Base-by-base conservation (phyloP, 306 rosid species). In the Vachellia pachyceras region DNA sequence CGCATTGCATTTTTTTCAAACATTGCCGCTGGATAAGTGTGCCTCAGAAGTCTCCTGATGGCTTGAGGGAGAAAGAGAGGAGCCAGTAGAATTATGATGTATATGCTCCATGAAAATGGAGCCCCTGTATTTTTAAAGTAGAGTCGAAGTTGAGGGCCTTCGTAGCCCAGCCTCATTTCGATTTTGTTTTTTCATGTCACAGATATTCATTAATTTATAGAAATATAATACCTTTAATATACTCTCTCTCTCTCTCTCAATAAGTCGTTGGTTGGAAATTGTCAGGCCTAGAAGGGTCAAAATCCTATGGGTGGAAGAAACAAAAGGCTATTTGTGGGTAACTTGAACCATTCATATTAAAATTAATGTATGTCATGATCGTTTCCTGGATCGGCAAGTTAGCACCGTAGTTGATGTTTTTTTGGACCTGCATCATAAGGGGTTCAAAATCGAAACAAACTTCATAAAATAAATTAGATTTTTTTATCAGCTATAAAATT, bases 1-100 rank as follows among this genome's bases (percentile, higher is more conserved):
- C 85, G 90, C 90, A 50, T 80, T 65, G 50, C 78, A 58, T 84
- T 88, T 89, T 88, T 87, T 86, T 84, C 25, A 5, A 18, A 79
- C 84, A 78, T 55, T 79, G 94, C 92, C 80, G 89, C 90, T 85
- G 75, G 77, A 57, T 49, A 52, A 41, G 78, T 36, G 73, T n/a
- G n/a, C 83, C 81, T 29, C 74, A 76, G 60, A 66, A 40, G 83
- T 77, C 11, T 67, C 67, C 69, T 73, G 71, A 39, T 68, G 72
- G 79, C 81, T 80, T 72, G 78, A 22, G 18, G 6, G 61, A 69
- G 55, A 20, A 68, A 20, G 9, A 45, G 60, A 73, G 36, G 61
- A 75, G 60, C 40, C 79, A 76, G 64, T 81, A 79, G 84, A 70
- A 72, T 68, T 81, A 82, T 57, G 79, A 80, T 85, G 88, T 87